Evolutionary conservation across 2,329 filamentous ascomycete species (phyloP).

Genomic region (Gnomoniopsis smithogilvyi): DNA sequence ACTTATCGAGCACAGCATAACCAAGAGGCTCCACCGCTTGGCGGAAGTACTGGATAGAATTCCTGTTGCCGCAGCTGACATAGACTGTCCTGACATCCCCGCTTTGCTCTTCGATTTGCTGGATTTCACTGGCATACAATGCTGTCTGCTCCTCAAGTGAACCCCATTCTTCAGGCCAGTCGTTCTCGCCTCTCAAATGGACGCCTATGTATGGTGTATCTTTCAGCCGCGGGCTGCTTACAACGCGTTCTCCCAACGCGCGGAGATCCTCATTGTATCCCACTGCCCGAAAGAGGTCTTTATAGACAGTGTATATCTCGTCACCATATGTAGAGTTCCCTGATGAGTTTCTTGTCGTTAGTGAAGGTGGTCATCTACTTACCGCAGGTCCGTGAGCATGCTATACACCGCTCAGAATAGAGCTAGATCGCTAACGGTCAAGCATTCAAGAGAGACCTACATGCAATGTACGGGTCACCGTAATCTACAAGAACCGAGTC

Average conservation of each 20-base stretch:
- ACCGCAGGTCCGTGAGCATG: neutral
- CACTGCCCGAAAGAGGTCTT: conserved; percentile 5
- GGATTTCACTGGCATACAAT: neutral
- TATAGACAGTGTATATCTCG: conserved; percentile 6
- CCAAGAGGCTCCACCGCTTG: conserved; percentile 10
- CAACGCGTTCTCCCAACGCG: neutral
- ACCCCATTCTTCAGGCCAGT: conserved; percentile 1
- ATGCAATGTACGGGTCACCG: neutral
- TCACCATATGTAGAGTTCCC: conserved; percentile 1
- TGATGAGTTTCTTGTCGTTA: neutral
- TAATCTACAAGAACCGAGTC: neutral
- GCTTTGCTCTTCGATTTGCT: neutral
- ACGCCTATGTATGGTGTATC: neutral
- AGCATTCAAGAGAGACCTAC: neutral
- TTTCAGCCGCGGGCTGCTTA: neutral
- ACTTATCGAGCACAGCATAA: conserved; percentile 12
- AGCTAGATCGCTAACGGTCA: neutral
- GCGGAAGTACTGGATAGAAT: conserved; percentile 5
- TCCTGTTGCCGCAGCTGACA: conserved; percentile 6
- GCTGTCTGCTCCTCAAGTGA: neutral
- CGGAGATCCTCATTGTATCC: conserved; percentile 1
- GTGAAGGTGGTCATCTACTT: neutral
- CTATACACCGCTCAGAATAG: neutral
- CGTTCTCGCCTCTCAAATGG: conserved; percentile 7
- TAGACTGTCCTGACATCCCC: neutral